phyloP scores from a whole-genome alignment of 495 filamentous ascomycete species.

The Hypoxylon subgilvum region DNA sequence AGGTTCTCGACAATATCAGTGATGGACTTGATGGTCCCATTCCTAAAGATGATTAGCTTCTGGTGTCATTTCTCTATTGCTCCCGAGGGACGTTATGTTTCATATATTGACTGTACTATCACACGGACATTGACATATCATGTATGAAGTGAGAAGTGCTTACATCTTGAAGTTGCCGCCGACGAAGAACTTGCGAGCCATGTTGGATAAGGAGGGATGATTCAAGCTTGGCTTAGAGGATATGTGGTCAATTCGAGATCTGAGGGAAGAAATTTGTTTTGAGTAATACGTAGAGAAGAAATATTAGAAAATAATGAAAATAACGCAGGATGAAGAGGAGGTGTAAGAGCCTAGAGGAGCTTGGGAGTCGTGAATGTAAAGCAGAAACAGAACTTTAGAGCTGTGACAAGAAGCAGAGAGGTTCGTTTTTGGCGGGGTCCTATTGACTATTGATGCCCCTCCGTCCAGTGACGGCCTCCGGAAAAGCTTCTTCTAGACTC shows the following conservation, averaged over 20 bases:
- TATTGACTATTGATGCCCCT: too few relatives aligned
- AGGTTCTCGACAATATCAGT: conserved; percentile 85
- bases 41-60: conserved; percentile 62
- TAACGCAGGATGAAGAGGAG: conserved; percentile 23
- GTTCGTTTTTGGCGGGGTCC: too few relatives aligned
- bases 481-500: conserved; percentile 11
- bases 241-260: neutral
- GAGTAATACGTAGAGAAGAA: conserved; percentile 6
- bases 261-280: neutral
- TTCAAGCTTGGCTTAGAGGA: conserved; percentile 2
- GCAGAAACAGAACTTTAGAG: conserved; percentile 14
- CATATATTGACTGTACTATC: neutral
- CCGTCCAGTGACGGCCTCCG: conserved; percentile 8
- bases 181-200: conserved; percentile 98
- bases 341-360: conserved; percentile 2
- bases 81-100: neutral
- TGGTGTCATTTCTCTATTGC: neutral
- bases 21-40: conserved; percentile 85
- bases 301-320: conserved; percentile 21
- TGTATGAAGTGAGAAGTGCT: conserved; percentile 35
- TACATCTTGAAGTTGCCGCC: conserved; percentile 99
- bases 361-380: too few relatives aligned
- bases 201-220: conserved; percentile 53
- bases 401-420: conserved; percentile 3
- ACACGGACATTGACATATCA: neutral